phyloP scores from a whole-genome alignment of 139 green algal species.

The Zygnema cylindricum region DNA sequence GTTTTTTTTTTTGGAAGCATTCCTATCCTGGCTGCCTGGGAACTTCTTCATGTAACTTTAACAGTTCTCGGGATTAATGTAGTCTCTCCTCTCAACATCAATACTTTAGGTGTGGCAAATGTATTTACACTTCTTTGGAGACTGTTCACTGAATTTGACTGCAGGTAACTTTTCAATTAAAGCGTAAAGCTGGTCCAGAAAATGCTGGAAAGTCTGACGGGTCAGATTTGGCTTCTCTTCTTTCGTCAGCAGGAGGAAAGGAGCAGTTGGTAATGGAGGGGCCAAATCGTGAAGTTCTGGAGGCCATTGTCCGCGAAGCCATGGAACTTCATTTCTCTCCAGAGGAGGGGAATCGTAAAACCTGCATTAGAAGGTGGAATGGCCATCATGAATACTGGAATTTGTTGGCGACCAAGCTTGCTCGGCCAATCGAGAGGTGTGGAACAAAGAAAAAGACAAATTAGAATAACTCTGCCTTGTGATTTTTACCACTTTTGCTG shows the following conservation, averaged over 20 bases:
- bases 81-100: too few species aligned
- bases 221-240: slow-evolving; percentile 1
- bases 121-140: too few species aligned
- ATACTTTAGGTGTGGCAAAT: too few species aligned
- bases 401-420: slow-evolving; percentile 6
- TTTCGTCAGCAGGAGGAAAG: slow-evolving; percentile 7
- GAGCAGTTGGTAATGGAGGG: slow-evolving; percentile 32
- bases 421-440: slow-evolving; percentile 25
- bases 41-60: too few species aligned
- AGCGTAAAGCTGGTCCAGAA: slow-evolving; percentile 7
- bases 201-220: slow-evolving; percentile 13
- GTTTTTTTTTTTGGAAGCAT: too few species aligned
- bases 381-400: slow-evolving; percentile 40
- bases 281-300: slow-evolving; percentile 7
- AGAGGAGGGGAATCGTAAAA: background rate
- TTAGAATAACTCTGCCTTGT: background rate
- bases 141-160: background rate
- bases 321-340: slow-evolving; percentile 24
- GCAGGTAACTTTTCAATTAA: slow-evolving; percentile 11
- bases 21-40: too few species aligned
- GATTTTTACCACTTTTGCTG: background rate
- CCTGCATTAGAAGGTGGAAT: slow-evolving; percentile 26
- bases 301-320: slow-evolving; percentile 39
- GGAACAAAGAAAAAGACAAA: background rate
- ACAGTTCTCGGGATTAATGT: too few species aligned